Percentiles rank a stretch among this genome's conserved stretches.
These are phyloP conservation scores for Glycine tomentella DNA, from an alignment of 306 rosid genomes.

Conservation along the genomic window DNA sequence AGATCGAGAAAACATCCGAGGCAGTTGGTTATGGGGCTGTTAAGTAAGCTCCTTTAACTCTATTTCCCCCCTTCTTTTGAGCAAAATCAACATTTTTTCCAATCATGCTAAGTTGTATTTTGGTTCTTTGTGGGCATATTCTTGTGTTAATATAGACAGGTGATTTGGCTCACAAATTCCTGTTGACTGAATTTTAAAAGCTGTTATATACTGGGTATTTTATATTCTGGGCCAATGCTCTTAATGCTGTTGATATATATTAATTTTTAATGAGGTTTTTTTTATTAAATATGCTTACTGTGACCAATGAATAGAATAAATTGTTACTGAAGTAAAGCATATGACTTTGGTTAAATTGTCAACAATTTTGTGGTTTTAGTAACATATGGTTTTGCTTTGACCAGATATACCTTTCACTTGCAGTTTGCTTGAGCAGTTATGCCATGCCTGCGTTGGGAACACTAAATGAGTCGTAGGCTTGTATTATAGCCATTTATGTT, in stretches of 20 bases:
- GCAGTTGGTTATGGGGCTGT: too few relatives aligned
- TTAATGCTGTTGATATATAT: constrained; percentile 30
- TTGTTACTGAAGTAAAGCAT: constrained; percentile 7
- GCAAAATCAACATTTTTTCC: constrained; percentile 24
- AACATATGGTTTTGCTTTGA: constrained; percentile 27
- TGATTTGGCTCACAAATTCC: constrained; percentile 14
- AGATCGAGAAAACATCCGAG: too few relatives aligned
- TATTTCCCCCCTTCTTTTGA: background rate
- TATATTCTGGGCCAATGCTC: constrained; percentile 10
- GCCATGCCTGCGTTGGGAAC: constrained; percentile 4
- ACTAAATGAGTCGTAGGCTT: constrained; percentile 33
- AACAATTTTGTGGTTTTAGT: constrained; percentile 9
- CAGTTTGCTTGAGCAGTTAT: constrained; percentile 1
- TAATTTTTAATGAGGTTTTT: constrained; percentile 23
- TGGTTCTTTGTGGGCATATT: constrained; percentile 36
- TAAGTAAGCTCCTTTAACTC: too few relatives aligned
- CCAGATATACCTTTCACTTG: background rate
- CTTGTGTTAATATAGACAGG: background rate
- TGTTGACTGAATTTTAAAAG: background rate
- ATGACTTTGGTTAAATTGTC: constrained; percentile 5
- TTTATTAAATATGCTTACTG: constrained; percentile 5
- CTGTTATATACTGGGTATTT: constrained; percentile 15
- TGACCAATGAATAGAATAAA: constrained; percentile 35
- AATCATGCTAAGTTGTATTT: constrained; percentile 20
- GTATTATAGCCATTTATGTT: constrained; percentile 25